Base-by-base conservation (phyloP, 352 stramenopile genomes). In the Phytophthora europaea region DNA sequence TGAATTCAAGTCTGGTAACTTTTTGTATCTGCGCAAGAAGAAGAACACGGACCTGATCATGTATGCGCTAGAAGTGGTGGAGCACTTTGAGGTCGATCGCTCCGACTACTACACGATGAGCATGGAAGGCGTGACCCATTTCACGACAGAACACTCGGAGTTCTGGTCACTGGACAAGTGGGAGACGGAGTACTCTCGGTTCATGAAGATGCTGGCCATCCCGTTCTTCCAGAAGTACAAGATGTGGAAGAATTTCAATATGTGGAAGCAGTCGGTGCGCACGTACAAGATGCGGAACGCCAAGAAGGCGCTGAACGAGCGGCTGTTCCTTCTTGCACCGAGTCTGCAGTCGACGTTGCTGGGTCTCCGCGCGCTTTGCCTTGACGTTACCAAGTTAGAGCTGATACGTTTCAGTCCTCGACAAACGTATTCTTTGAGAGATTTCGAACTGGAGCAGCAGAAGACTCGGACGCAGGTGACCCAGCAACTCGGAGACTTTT, bases 181-280 rank as follows among this genome's bases (percentile, higher is more conserved):
- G 95, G 96, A 99, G 61, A 82, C 87, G 47, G 96, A 99, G 75
- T 98, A 98, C 75, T 67, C 76, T 26, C 75, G 97, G 2, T 99
- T 98, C 74, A 91, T 92, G 70, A 87, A 91, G 54, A 98, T 99
- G 81, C 78, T 95, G 50, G 66, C 93, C 26, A 94, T 98, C 61
- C 80, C 88, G 31, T 98, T 98, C 75, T 98, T 98, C 64, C 82
- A 94, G 54, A 89, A 92, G 65, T 98, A 98, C 84, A 93, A 92
- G 65, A 70, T 88, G 43, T 99, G 95, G 95, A 99, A 99, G 76
- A 97, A 91, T 65, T 99, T 97, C 68, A 96, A 91, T 28, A 92
- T 98, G 54, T 99, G 96, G 96, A 98, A 97, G 67, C 84, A 89
- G 57, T 90, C 83, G 10, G 87, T 99, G 43, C 94, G 91, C 10